Conservation (phyloP, 1,139 yeast genomes). For the Magnusiomyces paraingens region DNA sequence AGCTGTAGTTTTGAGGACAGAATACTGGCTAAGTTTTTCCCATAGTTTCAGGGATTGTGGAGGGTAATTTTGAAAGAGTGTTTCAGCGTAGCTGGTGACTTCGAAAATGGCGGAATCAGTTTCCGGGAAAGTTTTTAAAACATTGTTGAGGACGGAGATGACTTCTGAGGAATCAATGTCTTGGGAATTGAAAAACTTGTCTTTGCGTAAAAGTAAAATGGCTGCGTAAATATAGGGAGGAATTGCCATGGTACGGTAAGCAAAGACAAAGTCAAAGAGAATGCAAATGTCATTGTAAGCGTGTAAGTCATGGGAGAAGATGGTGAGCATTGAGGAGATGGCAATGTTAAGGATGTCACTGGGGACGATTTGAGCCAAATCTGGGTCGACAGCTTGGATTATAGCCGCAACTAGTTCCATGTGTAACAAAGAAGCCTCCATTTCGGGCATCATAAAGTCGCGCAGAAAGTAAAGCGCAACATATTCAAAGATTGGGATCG, state of each 20-base stretch:
- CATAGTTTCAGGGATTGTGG: constrained; percentile 21
- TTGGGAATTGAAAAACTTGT: constrained; percentile 25
- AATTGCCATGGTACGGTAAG: constrained; percentile 40
- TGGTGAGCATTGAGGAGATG: constrained; percentile 67
- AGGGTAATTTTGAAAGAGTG: constrained; percentile 22
- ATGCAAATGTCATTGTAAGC: constrained; percentile 45
- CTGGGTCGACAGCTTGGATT: constrained; percentile 44
- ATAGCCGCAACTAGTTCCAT: constrained; percentile 59
- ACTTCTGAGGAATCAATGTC: constrained; percentile 26
- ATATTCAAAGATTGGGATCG: constrained; percentile 44
- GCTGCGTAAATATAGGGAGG: constrained; percentile 54
- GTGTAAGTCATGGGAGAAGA: constrained; percentile 68
- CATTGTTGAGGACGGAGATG: constrained; percentile 29
- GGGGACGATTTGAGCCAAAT: constrained; percentile 45
- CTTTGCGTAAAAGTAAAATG: constrained; percentile 40
- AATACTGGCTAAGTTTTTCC: constrained; percentile 24
- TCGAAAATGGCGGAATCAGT: constrained; percentile 18
- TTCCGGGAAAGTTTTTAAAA: constrained; percentile 24
- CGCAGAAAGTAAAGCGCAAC: constrained; percentile 61
- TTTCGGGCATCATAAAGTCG: constrained; percentile 75
- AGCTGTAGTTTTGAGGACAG: constrained; percentile 26
- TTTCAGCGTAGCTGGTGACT: constrained; percentile 18
- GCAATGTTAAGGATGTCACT: constrained; percentile 54
- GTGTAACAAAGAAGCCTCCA: constrained; percentile 61
- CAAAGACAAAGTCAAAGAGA: constrained; percentile 59